phyloP scores from a whole-genome alignment of 140 eudicot species.

The Senecio squalidus region DNA sequence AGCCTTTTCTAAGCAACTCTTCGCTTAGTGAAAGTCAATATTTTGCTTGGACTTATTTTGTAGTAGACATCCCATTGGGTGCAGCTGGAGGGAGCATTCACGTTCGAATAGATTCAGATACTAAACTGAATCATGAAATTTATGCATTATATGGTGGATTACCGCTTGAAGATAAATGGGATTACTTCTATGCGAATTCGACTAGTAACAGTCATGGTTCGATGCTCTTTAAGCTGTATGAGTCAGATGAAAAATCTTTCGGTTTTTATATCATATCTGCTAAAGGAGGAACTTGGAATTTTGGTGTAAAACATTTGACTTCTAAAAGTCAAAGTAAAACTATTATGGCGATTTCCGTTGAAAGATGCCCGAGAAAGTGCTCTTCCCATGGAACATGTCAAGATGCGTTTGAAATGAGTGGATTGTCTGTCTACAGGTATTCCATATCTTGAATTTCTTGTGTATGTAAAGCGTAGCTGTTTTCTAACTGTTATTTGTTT shows the following conservation, averaged over 20 bases:
- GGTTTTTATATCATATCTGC: constrained; percentile 65
- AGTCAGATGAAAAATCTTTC: constrained; percentile 42
- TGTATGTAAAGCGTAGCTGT: no score
- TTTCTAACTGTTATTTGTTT: not conserved
- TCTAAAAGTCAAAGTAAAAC: constrained; percentile 36
- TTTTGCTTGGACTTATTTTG: constrained; percentile 64
- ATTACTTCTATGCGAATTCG: constrained; percentile 49
- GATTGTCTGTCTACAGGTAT: constrained; percentile 36
- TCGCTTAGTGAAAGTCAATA: constrained; percentile 30
- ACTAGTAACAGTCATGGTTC: constrained; percentile 58
- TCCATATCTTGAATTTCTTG: constrained; percentile 44
- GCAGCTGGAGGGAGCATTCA: constrained; percentile 73
- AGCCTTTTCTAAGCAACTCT: constrained; percentile 64
- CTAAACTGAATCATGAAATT: constrained; percentile 36
- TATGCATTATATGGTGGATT: constrained; percentile 64
- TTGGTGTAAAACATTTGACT: constrained; percentile 52
- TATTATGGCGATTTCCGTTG: constrained; percentile 55
- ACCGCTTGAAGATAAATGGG: constrained; percentile 53
- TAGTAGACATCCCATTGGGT: constrained; percentile 55
- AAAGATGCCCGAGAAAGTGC: constrained; percentile 73
- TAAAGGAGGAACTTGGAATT: constrained; percentile 76
- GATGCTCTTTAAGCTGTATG: constrained; percentile 62
- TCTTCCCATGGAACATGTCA: constrained; percentile 77
- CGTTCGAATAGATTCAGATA: constrained; percentile 33
- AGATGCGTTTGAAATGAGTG: constrained; percentile 37